These are phyloP conservation scores for Flaveria bidentis DNA, from an alignment of 129 eudicot species.

Conservation along the genomic window DNA sequence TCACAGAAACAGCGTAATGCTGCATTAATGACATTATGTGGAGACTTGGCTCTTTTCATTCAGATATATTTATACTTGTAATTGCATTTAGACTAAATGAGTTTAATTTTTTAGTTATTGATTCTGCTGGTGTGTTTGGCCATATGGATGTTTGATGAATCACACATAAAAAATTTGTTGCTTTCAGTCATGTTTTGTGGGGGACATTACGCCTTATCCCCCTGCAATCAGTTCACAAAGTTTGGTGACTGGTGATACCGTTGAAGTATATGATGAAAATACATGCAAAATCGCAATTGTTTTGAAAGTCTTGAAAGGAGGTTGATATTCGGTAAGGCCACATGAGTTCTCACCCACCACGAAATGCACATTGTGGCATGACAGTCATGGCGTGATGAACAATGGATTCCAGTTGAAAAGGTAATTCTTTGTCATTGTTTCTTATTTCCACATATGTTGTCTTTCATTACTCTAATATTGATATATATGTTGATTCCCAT, in stretches of 20 bases:
- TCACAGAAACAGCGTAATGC: not conserved
- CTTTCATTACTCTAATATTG: not conserved
- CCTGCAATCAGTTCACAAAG: too few species aligned
- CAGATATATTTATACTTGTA: not conserved
- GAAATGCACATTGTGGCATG: too few species aligned
- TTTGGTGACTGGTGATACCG: too few species aligned
- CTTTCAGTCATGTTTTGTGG: not conserved
- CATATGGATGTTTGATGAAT: not conserved
- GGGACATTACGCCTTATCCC: too few species aligned
- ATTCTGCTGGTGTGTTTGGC: constrained; percentile 6
- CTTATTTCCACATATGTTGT: constrained; percentile 13
- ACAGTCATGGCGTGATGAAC: constrained; percentile 32
- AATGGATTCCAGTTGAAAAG: constrained; percentile 29
- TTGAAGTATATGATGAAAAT: too few species aligned
- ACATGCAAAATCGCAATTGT: too few species aligned
- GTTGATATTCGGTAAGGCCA: too few species aligned
- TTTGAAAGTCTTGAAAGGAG: too few species aligned
- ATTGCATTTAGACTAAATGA: not conserved
- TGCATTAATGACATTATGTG: not conserved
- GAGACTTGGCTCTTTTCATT: constrained; percentile 17
- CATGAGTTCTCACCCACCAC: too few species aligned
- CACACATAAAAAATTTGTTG: not conserved
- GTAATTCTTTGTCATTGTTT: constrained; percentile 15
- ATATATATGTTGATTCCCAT: constrained; percentile 16
- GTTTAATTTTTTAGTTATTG: not conserved